Percentiles rank a stretch among this genome's conserved stretches.
Conservation (phyloP, 2,329 filamentous ascomycete species). For the Alternaria angustiovoidea region DNA sequence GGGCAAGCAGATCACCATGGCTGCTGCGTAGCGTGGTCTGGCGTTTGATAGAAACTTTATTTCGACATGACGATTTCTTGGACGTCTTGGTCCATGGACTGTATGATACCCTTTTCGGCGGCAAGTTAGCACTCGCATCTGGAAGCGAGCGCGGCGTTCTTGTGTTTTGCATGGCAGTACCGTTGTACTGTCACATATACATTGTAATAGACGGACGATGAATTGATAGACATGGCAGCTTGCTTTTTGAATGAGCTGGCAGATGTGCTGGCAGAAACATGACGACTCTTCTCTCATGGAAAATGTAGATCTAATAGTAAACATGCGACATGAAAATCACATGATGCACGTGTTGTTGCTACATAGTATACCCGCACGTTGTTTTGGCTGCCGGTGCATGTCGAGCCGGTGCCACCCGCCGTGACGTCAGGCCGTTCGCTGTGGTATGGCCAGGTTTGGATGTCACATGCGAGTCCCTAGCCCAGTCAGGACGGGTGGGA, state of each 20-base stretch:
- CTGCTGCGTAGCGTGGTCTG: constrained; percentile 30
- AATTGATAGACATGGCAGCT: background rate
- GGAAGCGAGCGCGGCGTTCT: constrained; percentile 12
- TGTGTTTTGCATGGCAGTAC: constrained; percentile 6
- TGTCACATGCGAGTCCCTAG: constrained; percentile 8
- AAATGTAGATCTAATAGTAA: background rate
- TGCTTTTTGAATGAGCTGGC: constrained; percentile 1
- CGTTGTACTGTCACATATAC: background rate
- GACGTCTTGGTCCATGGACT: background rate
- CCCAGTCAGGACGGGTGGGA: background rate
- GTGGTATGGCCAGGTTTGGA: background rate
- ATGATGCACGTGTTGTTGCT: background rate
- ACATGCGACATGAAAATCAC: background rate
- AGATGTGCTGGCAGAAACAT: background rate
- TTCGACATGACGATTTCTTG: background rate
- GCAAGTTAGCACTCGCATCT: constrained; percentile 11
- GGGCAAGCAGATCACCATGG: constrained; percentile 58
- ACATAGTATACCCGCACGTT: background rate
- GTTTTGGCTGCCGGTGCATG: background rate
- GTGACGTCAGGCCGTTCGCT: constrained; percentile 11
- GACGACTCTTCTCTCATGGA: constrained; percentile 16
- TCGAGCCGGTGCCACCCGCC: constrained; percentile 1
- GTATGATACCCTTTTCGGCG: constrained; percentile 13
- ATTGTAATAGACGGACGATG: constrained; percentile 7
- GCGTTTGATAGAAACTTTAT: background rate